Evolutionary conservation across 2,329 filamentous ascomycete species (phyloP), one percentile per base, ranked within the genome.

Genomic region (Periconia sp.): DNA sequence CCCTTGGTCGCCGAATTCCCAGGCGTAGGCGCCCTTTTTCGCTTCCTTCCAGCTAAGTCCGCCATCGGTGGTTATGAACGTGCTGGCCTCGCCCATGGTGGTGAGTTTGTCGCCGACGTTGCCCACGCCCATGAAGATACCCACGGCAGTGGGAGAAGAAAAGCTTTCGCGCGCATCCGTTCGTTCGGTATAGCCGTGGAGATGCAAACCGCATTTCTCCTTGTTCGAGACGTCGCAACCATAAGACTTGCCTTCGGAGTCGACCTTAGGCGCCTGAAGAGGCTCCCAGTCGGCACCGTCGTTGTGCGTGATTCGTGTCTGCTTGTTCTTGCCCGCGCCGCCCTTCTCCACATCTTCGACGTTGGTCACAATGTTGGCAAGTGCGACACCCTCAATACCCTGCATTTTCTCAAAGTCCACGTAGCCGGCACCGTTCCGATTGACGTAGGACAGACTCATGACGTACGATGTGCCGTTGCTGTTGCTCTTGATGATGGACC

Each of bases 371-470:
- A 90, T 78, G 66, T 99, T 99, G 68, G 92, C 90, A 59, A 99
- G 74, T 15, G 87, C 86, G 47, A 99, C 91, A 42, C 94, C 94
- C 73, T 99, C 93, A 14, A 99, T 80, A 2, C 92, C 92, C 45
- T 90, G 84, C 80, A 97, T 91, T 78, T 96, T 97, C 72, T 99
- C 94, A 73, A 96, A 99, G 70, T 99, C 94, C 43, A 96, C 93
- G 66, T 87, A 97, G 42, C 87, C 92, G 1, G 72, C 63, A 13
- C 82, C 77, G 68, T 97, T 86, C 62, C 91, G 85, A 74, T 97
- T 97, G 68, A 97, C 91, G 18, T 85, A 85, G 46, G 84, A 79
- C 20, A 94, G 81, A 73, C 90, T 95, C 59, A 96, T 79, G 13
- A 96, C 90, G 67, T 97, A 99, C 1, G 90, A 94, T 0, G 94